These are phyloP conservation scores for Aureobasidium uvarum DNA, from an alignment of 2,329 filamentous ascomycete genomes.

Conservation along the genomic window DNA sequence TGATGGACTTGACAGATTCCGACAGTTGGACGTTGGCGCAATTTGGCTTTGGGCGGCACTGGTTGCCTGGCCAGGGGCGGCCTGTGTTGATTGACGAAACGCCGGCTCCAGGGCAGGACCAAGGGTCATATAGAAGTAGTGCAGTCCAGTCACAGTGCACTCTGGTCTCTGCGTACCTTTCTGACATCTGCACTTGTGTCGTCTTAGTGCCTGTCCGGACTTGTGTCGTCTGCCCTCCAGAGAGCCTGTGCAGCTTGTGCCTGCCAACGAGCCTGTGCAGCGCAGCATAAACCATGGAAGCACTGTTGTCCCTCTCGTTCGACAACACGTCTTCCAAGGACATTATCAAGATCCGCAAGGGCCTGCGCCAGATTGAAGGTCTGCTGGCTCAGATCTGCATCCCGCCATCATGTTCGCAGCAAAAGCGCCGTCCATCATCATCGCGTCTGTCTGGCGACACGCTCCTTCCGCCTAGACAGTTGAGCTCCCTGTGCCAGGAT, in stretches of 20 bases:
- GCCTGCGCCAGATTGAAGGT: slow-evolving; percentile 88
- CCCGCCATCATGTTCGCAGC: slow-evolving; percentile 46
- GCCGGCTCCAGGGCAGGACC: background rate
- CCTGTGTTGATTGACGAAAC: background rate
- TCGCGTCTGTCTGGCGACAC: slow-evolving; percentile 30
- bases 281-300: slow-evolving; percentile 65
- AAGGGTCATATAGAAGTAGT: background rate
- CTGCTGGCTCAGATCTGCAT: slow-evolving; percentile 93
- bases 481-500: slow-evolving; percentile 72
- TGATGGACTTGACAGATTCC: background rate
- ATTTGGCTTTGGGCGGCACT: background rate
- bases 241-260: slow-evolving; percentile 13
- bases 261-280: slow-evolving; percentile 14
- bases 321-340: slow-evolving; percentile 96
- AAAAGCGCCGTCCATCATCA: slow-evolving; percentile 41
- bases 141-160: background rate
- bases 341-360: slow-evolving; percentile 85
- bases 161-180: background rate
- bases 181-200: background rate
- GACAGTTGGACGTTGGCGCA: background rate
- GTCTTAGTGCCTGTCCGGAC: background rate
- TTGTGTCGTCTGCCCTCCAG: slow-evolving; percentile 8
- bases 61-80: background rate
- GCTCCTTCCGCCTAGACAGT: slow-evolving; percentile 51
- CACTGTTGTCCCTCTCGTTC: slow-evolving; percentile 86